Evolutionary conservation across 768 basidiomycete genomes (phyloP).

Genomic region (Hygrocybe punicea): DNA sequence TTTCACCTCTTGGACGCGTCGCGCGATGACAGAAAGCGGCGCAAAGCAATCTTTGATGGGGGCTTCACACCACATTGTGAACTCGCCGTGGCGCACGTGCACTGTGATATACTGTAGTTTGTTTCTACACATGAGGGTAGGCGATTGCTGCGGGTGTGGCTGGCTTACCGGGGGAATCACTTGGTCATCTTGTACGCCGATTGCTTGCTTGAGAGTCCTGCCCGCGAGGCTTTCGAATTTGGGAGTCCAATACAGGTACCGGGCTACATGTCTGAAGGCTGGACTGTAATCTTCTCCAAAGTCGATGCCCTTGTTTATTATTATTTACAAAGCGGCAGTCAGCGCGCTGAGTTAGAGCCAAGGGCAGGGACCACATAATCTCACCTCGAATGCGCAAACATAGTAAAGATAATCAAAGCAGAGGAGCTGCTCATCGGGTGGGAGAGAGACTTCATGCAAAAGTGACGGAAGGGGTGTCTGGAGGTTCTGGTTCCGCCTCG

Average conservation of each 20-base stretch:
- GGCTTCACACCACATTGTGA: conserved; percentile 43
- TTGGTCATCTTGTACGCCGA: conserved; percentile 35
- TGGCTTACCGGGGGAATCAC: conserved; percentile 45
- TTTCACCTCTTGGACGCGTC: conserved; percentile 54
- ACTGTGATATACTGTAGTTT: conserved; percentile 49
- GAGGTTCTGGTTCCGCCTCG: conserved; percentile 38
- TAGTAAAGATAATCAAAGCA: conserved; percentile 56
- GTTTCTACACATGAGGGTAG: background rate
- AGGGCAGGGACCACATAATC: conserved; percentile 10
- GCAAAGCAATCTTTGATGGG: conserved; percentile 49
- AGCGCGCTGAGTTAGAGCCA: background rate
- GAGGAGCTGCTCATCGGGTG: conserved; percentile 49
- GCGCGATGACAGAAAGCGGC: conserved; percentile 46
- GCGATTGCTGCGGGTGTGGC: conserved; percentile 22
- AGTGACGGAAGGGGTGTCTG: conserved; percentile 42
- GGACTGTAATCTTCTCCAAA: conserved; percentile 56
- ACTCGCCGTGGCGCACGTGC: conserved; percentile 57
- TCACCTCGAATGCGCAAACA: conserved; percentile 45
- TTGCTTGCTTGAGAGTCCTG: conserved; percentile 35
- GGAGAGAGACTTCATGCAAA: conserved; percentile 39
- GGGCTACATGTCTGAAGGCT: conserved; percentile 55
- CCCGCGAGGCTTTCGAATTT: conserved; percentile 40
- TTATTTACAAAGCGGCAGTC: conserved; percentile 2
- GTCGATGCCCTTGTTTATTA: conserved; percentile 48
- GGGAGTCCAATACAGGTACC: conserved; percentile 49